These are phyloP conservation scores for Hebeloma cylindrosporum DNA, from an alignment of 768 basidiomycete species.

Conservation along the genomic window DNA sequence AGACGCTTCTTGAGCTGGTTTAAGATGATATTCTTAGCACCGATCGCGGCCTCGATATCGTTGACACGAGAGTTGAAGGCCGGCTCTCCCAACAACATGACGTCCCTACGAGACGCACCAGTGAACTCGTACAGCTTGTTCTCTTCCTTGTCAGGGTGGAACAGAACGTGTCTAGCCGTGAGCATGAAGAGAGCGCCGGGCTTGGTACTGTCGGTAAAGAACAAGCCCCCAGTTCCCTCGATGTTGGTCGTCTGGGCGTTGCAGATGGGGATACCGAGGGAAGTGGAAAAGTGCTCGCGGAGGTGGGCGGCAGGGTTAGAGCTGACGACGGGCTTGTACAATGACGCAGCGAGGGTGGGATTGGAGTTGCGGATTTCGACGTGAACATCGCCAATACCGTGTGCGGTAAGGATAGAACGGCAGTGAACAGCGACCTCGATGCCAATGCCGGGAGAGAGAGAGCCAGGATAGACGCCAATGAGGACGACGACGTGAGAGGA, in stretches of 20 bases:
- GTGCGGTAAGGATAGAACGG: slow-evolving; percentile 20
- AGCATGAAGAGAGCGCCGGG: slow-evolving; percentile 24
- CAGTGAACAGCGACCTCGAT: slow-evolving; percentile 25
- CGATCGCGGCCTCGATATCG: slow-evolving; percentile 18
- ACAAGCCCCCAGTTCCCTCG: slow-evolving; percentile 35
- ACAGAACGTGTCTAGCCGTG: slow-evolving; percentile 30
- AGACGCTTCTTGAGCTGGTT: slow-evolving; percentile 10
- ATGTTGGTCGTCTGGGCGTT: slow-evolving; percentile 18
- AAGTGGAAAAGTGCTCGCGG: slow-evolving; percentile 28
- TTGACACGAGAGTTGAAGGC: slow-evolving; percentile 16
- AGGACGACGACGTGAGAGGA: slow-evolving; percentile 27
- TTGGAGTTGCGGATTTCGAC: slow-evolving; percentile 33
- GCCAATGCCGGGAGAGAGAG: slow-evolving; percentile 29
- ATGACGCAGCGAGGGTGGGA: slow-evolving; percentile 14
- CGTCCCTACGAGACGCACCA: slow-evolving; percentile 19
- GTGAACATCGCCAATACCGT: slow-evolving; percentile 30
- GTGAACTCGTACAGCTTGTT: slow-evolving; percentile 18
- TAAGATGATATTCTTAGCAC: neutral
- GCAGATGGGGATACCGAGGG: slow-evolving; percentile 31
- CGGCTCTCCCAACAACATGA: slow-evolving; percentile 26
- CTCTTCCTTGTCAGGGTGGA: slow-evolving; percentile 11
- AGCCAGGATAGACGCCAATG: slow-evolving; percentile 32
- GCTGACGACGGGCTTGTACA: slow-evolving; percentile 18
- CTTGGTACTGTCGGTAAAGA: slow-evolving; percentile 22
- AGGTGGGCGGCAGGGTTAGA: slow-evolving; percentile 18